A percentile compares a stretch with the other conserved stretches of the same genome.
These are phyloP conservation scores for Triticum aestivum DNA, from an alignment of 176 grass and related monocot genomes.

Conservation along the genomic window IWGSC_CS_RefSeq_v2.1 NC_057811.1:105336483-105336982, in stretches of 20 bases:
- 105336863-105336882: no score
- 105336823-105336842: no score
- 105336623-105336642: not conserved
- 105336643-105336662: not conserved
- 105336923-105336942: no score
- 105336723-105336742: constrained; percentile 28
- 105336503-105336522: not conserved
- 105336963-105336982: no score
- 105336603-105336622: constrained; percentile 15
- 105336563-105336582: not conserved
- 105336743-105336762: constrained; percentile 25
- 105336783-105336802: constrained; percentile 25
- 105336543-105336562: not conserved
- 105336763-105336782: constrained; percentile 16
- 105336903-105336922: no score
- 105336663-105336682: constrained; percentile 43
- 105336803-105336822: not conserved
- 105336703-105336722: not conserved
- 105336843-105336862: no score
- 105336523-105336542: not conserved
- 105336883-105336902: no score
- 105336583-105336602: no score
- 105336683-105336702: constrained; percentile 25
- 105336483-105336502: no score
- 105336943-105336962: no score